Evolutionary conservation across 2,329 filamentous ascomycete species (phyloP), one percentile per base, ranked within the genome.

Genomic region (Apiospora hydei): DNA sequence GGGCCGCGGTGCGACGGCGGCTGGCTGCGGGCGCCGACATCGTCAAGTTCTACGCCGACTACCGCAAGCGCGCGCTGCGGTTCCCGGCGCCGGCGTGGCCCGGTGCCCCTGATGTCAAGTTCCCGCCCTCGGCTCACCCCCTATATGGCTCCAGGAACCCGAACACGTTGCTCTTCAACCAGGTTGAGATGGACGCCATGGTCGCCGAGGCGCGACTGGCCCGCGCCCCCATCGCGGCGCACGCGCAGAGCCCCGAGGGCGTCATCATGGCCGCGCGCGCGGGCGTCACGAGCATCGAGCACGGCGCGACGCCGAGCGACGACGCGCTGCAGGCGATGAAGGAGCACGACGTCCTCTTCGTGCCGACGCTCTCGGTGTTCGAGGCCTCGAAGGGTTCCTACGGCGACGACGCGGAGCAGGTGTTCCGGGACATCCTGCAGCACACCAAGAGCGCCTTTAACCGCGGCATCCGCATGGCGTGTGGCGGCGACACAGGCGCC

Each of bases 401-500:
- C 30, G 79, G 77, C 30, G 72, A 73, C 11, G 73, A 78, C 1
- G 74, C 73, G 4, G 78, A 83, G 3, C 74, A 77, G 38, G 71
- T 72, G 0, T 64, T 38, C 4, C 57, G 18, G 30, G 57, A 41
- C 2, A 78, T 84, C 38, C 78, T 85, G 51, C 78, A 75, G 2
- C 81, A 84, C 41, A 82, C 83, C 0, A 86, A 85, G 75, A 78
- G 77, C 24, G 88, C 86, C 0, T 83, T 81, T 71, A 82, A 87
- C 6, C 70, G 78, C 13, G 88, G 88, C 0, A 83, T 89, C 24
- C 83, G 84, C 69, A 74, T 90, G 13, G 88, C 87, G 0, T 83
- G 83, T 13, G 88, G 88, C 0, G 87, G 87, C 0, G 87, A 89
- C 72, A 89, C 87, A 0, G 88, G 88, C 1, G 84, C 86, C 0